These are phyloP conservation scores for Sporothrix luriei DNA, from an alignment of 2,329 filamentous ascomycete genomes.

Conservation along the genomic window DNA sequence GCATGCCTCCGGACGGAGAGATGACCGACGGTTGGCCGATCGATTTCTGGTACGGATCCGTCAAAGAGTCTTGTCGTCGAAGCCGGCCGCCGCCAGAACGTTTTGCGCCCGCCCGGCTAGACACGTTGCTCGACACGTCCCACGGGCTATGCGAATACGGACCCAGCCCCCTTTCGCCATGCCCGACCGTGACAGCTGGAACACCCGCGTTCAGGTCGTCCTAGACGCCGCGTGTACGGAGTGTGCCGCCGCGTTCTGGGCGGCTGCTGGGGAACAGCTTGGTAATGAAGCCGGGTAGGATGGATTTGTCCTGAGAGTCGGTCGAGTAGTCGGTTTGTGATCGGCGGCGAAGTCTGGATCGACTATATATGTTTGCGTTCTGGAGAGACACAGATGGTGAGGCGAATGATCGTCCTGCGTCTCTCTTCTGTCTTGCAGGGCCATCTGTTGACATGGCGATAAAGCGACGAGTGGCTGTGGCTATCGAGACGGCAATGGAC, in stretches of 20 bases:
- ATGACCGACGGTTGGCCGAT: not conserved
- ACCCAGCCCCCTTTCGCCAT: not conserved
- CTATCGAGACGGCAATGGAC: not conserved
- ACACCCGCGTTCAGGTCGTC: not conserved
- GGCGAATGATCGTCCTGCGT: not conserved
- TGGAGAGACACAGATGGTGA: not conserved
- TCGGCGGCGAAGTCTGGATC: not conserved
- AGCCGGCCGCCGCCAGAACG: not conserved
- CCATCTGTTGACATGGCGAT: not conserved
- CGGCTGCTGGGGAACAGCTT: slow-evolving; percentile 54
- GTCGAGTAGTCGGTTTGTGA: not conserved
- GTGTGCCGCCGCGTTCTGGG: slow-evolving; percentile 55
- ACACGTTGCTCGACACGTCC: not conserved
- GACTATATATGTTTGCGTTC: not conserved
- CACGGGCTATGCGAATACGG: not conserved
- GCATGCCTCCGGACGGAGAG: not conserved
- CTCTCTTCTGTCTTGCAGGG: slow-evolving; percentile 17
- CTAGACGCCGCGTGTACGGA: slow-evolving; percentile 40
- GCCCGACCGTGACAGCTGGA: not conserved
- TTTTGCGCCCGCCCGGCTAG: not conserved
- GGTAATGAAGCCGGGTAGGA: slow-evolving; percentile 43
- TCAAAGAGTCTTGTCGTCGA: not conserved
- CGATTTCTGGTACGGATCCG: slow-evolving; percentile 7
- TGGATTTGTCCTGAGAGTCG: not conserved
- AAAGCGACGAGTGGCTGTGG: not conserved